Conservation (phyloP, 2,329 filamentous ascomycete genomes). For the Trichoderma sp. region DNA sequence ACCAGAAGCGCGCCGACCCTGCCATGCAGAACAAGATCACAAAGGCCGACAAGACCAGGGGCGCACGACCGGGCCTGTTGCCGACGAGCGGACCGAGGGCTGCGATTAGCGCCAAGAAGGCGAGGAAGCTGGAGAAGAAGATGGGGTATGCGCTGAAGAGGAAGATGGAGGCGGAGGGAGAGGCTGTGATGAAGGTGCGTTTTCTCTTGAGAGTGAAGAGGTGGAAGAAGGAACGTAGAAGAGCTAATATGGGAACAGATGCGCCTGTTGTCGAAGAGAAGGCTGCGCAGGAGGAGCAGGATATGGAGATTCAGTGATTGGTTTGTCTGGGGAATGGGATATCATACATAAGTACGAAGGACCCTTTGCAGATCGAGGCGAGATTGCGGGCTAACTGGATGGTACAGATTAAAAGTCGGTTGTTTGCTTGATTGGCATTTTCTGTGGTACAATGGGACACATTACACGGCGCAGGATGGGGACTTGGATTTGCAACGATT, state of each 20-base stretch:
- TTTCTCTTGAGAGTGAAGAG: no score
- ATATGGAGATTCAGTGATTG: slow-evolving; percentile 28
- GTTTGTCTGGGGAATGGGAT: background rate
- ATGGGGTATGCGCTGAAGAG: slow-evolving; percentile 54
- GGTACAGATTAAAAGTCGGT: background rate
- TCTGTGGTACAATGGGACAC: slow-evolving; percentile 11
- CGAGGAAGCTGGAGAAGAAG: slow-evolving; percentile 57
- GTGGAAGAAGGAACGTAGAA: background rate
- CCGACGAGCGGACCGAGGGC: slow-evolving; percentile 57
- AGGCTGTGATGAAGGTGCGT: slow-evolving; percentile 50
- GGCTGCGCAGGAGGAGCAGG: slow-evolving; percentile 24
- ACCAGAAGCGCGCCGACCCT: slow-evolving; percentile 44
- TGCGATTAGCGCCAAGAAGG: slow-evolving; percentile 56
- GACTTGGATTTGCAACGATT: background rate
- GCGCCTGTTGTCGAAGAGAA: slow-evolving; percentile 20
- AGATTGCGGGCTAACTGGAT: background rate
- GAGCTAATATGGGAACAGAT: slow-evolving; percentile 24
- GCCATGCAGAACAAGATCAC: slow-evolving; percentile 43
- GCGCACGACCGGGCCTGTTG: slow-evolving; percentile 54
- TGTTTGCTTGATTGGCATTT: slow-evolving; percentile 9
- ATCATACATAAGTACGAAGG: background rate
- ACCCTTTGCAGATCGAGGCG: background rate
- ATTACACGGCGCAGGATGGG: slow-evolving; percentile 12
- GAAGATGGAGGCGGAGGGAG: slow-evolving; percentile 52
- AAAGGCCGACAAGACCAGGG: slow-evolving; percentile 48